Evolutionary conservation across 2,329 filamentous ascomycete species (phyloP).

Genomic region (Exophiala calicioides): DNA sequence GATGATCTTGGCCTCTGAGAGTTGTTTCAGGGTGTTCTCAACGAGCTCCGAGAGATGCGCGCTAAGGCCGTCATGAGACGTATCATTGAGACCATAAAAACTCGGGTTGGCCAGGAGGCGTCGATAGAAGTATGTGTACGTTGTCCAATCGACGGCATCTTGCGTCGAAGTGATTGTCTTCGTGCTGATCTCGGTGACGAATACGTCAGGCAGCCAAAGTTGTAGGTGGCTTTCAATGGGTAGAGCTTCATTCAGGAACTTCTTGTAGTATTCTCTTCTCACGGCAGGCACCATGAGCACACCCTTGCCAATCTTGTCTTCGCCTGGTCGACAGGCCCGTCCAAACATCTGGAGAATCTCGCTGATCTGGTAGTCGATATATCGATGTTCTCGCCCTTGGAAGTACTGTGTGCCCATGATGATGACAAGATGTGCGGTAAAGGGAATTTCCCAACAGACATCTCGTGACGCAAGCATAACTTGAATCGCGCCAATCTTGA

Average conservation of each 20-base stretch:
- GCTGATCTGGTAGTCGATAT: conserved; percentile 91
- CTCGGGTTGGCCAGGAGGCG: conserved; percentile 92
- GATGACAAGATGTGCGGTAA: conserved; percentile 84
- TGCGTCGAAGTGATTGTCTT: conserved; percentile 94
- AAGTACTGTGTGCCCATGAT: conserved; percentile 99
- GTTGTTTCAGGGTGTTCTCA: conserved; percentile 85
- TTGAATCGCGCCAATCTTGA: conserved; percentile 84
- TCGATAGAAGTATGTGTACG: conserved; percentile 97
- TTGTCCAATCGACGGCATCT: conserved; percentile 97
- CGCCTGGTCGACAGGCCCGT: conserved; percentile 76
- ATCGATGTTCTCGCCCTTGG: conserved; percentile 93
- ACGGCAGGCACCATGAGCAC: conserved; percentile 96
- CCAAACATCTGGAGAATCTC: conserved; percentile 98
- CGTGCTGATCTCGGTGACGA: conserved; percentile 95
- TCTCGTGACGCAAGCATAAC: conserved; percentile 80
- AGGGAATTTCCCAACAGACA: conserved; percentile 93
- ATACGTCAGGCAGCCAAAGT: conserved; percentile 89
- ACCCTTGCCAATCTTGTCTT: conserved; percentile 79
- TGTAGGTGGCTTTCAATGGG: conserved; percentile 94
- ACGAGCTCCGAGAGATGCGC: conserved; percentile 92
- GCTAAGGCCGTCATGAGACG: conserved; percentile 89
- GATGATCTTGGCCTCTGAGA: conserved; percentile 91
- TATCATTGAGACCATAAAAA: conserved; percentile 88
- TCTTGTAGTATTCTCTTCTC: conserved; percentile 97
- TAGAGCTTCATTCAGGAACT: conserved; percentile 93